Evolutionary conservation across 2,329 filamentous ascomycete species (phyloP).

Genomic region (Truncatella angustata): DNA sequence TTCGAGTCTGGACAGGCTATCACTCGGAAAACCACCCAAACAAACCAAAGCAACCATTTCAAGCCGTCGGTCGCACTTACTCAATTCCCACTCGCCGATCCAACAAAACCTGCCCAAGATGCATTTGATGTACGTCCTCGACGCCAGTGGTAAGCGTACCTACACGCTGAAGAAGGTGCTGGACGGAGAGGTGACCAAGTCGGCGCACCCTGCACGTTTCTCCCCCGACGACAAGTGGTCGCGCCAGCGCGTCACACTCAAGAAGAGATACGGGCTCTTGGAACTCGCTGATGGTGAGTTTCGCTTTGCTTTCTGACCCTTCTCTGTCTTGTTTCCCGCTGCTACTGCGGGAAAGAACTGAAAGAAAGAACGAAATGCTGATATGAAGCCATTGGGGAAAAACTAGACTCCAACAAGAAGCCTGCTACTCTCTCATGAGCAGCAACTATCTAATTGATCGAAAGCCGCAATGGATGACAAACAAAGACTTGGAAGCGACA

Average conservation of each 20-base stretch:
- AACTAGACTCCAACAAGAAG: slow-evolving; percentile 8
- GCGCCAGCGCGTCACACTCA: slow-evolving; percentile 89
- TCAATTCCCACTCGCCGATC: neutral
- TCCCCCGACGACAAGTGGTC: slow-evolving; percentile 99
- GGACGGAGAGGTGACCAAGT: slow-evolving; percentile 85
- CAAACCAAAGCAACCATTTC: neutral
- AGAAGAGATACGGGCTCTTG: slow-evolving; percentile 87
- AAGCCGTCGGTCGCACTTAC: neutral
- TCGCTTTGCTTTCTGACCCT: slow-evolving; percentile 1
- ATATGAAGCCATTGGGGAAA: neutral
- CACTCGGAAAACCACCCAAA: neutral
- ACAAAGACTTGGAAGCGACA: too few relatives aligned
- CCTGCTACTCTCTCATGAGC: slow-evolving; percentile 9
- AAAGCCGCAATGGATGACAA: neutral
- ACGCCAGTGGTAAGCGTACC: slow-evolving; percentile 76
- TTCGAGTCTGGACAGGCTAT: neutral
- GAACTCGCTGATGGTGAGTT: slow-evolving; percentile 71
- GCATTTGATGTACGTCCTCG: slow-evolving; percentile 80
- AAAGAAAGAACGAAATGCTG: neutral
- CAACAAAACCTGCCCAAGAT: slow-evolving; percentile 30
- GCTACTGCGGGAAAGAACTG: neutral
- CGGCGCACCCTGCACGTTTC: slow-evolving; percentile 92
- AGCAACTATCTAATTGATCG: neutral
- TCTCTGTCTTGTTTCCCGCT: slow-evolving; percentile 6
- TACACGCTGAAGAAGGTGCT: slow-evolving; percentile 95